Evolutionary conservation across 2,329 filamentous ascomycete species (phyloP), one percentile per base, ranked within the genome.

Genomic region (Aspergillus carbonarius): DNA sequence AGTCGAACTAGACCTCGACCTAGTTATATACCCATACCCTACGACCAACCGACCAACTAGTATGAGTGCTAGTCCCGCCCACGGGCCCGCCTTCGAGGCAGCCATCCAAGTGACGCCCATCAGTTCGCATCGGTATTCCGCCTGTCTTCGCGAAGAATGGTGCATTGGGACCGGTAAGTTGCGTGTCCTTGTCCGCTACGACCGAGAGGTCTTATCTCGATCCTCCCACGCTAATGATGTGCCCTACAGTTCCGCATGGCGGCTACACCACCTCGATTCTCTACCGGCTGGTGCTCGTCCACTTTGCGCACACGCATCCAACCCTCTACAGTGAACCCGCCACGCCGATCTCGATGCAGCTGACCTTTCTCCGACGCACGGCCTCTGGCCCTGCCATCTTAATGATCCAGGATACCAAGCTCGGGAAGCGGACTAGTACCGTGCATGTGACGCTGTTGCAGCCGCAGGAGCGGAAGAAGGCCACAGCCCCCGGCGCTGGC

Each of bases 231-330:
- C 51, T 48, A 32, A 53, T n/a, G 53, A n/a, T 32, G 47, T 35
- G 7, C 12, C 17, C n/a, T 32, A 54, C 67, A 88, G 88, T 91
- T 12, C 88, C 88, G 5, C 87, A 91, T 71, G 88, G 88, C 54
- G 88, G 88, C 58, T 89, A 88, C 66, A 84, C 89, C 15, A 87
- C 87, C 9, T 81, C 85, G 0, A 79, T 83, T 50, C 81, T 91
- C 61, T 80, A 88, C 61, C 79, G 81, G 55, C 83, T 86, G 17
- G 85, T 85, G 23, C 74, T 76, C 9, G 79, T 76, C 2, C 87
- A 90, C 72, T 88, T 88, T 76, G 72, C 80, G 6, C 83, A 85
- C 5, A 82, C 88, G 18, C 75, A 79, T 60, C 78, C 81, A 52
- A 83, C 83, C 52, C 82, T 84, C 59, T 73, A 74, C 63, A 66